A percentile compares a stretch with the other conserved stretches of the same genome.
These are phyloP conservation scores for Penicillium tannophilum DNA, from an alignment of 495 filamentous ascomycete species.

Conservation along the genomic window DNA sequence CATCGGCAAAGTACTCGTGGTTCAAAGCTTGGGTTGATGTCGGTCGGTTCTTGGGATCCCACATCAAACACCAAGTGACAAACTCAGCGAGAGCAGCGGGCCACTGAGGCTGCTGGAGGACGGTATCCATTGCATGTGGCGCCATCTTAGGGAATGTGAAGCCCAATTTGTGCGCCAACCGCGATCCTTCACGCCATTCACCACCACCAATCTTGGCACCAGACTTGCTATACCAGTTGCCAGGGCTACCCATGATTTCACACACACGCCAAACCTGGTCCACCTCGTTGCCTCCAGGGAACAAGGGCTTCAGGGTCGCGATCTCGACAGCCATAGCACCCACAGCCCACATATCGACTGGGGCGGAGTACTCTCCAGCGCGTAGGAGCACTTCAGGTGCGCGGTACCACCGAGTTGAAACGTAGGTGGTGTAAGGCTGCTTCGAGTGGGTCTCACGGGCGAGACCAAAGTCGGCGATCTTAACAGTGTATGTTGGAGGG, in stretches of 20 bases:
- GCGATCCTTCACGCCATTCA: conserved; percentile 95
- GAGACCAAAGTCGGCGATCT: conserved; percentile 99
- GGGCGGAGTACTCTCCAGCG: conserved; percentile 95
- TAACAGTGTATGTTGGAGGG: conserved; percentile 90
- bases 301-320: conserved; percentile 94
- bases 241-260: conserved; percentile 99
- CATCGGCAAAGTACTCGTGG: conserved; percentile 96
- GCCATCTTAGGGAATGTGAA: conserved; percentile 99
- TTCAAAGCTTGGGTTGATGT: conserved; percentile 92
- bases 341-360: conserved; percentile 97
- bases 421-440: conserved; percentile 96
- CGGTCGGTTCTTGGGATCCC: conserved; percentile 92
- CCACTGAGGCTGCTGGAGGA: conserved; percentile 89
- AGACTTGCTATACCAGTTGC: conserved; percentile 93
- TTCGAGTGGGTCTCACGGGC: conserved; percentile 96
- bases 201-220: conserved; percentile 88
- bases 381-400: conserved; percentile 94
- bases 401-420: conserved; percentile 98
- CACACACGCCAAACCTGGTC: conserved; percentile 99
- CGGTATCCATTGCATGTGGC: conserved; percentile 93
- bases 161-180: conserved; percentile 90
- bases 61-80: conserved; percentile 99
- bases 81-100: conserved; percentile 84
- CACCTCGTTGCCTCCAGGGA: conserved; percentile 97
- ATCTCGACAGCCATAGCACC: conserved; percentile 99